These are phyloP conservation scores for Beta corolliflora DNA, from an alignment of 179 eudicot species.

Conservation along the genomic window DNA sequence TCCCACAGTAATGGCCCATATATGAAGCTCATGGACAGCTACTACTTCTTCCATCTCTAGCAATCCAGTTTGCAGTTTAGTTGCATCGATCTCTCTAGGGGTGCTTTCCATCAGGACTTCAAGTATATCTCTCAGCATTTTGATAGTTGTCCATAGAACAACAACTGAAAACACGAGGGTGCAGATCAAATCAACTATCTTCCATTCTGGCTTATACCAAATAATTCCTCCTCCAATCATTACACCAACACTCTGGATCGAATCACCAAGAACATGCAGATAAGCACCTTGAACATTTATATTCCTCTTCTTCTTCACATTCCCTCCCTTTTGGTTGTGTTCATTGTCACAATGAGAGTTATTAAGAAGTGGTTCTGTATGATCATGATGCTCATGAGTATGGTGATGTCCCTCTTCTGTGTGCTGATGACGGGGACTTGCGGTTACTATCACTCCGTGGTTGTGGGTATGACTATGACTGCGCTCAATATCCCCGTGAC, in stretches of 20 bases:
- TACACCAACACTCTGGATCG: constrained; percentile 85
- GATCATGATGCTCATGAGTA: constrained; percentile 36
- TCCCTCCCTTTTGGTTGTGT: constrained; percentile 12
- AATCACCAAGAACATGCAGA: constrained; percentile 89
- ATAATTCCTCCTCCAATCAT: constrained; percentile 92
- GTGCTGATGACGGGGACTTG: constrained; percentile 39
- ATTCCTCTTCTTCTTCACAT: constrained; percentile 41
- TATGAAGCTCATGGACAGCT: constrained; percentile 89
- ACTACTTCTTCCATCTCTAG: constrained; percentile 81
- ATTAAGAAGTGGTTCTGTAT: constrained; percentile 45
- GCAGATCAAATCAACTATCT: constrained; percentile 79
- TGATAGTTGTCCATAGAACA: constrained; percentile 70
- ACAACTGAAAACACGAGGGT: constrained; percentile 75
- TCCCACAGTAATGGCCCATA: constrained; percentile 96
- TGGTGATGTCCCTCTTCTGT: constrained; percentile 32
- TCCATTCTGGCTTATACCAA: constrained; percentile 91
- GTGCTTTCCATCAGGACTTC: constrained; percentile 98
- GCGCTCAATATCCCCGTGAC: constrained; percentile 9
- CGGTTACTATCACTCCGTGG: constrained; percentile 49
- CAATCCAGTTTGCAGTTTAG: constrained; percentile 70
- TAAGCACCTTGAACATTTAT: constrained; percentile 90
- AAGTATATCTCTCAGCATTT: constrained; percentile 74
- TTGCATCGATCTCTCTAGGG: constrained; percentile 90
- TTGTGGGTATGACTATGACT: constrained; percentile 30
- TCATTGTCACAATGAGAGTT: constrained; percentile 20